Evolutionary conservation across 139 green algal genomes (phyloP).

Genomic region (Chara braunii): DNA sequence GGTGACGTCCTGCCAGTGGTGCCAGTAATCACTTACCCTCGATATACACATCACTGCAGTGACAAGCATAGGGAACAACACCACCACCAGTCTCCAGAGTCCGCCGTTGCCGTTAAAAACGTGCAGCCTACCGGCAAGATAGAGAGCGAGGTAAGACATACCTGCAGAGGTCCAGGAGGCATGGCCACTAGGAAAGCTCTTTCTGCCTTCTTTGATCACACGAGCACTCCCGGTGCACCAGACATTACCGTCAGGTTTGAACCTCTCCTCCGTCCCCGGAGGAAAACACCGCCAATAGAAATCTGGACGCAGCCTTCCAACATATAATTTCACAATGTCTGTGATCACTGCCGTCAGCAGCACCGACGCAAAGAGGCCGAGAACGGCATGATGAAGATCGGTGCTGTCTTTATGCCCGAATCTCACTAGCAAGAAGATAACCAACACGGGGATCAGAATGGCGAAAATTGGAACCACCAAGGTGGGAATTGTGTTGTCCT

Average conservation of each 20-base stretch:
- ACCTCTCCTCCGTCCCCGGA: constrained; percentile 9
- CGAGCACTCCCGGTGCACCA: constrained; percentile 5
- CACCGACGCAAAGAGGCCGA: constrained; percentile 5
- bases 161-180: constrained; percentile 20
- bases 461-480: constrained; percentile 8
- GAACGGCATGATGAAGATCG: constrained; percentile 18
- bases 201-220: constrained; percentile 21
- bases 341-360: constrained; percentile 12
- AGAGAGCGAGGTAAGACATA: constrained; percentile 29
- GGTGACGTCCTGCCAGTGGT: constrained; percentile 19
- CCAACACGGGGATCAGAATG: neutral
- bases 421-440: constrained; percentile 12
- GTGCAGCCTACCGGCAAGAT: constrained; percentile 25
- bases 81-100: neutral
- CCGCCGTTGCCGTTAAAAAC: constrained; percentile 3
- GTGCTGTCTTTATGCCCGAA: constrained; percentile 2
- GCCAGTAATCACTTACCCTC: constrained; percentile 33
- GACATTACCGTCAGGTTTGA: constrained; percentile 18
- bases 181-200: constrained; percentile 34
- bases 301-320: constrained; percentile 17
- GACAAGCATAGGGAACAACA: constrained; percentile 7
- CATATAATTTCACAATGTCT: constrained; percentile 9
- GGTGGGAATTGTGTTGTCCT: constrained; percentile 18
- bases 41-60: constrained; percentile 10
- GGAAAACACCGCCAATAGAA: constrained; percentile 28